Conservation (phyloP, 805 yeast species). For the Starmerella kuoi region DNA sequence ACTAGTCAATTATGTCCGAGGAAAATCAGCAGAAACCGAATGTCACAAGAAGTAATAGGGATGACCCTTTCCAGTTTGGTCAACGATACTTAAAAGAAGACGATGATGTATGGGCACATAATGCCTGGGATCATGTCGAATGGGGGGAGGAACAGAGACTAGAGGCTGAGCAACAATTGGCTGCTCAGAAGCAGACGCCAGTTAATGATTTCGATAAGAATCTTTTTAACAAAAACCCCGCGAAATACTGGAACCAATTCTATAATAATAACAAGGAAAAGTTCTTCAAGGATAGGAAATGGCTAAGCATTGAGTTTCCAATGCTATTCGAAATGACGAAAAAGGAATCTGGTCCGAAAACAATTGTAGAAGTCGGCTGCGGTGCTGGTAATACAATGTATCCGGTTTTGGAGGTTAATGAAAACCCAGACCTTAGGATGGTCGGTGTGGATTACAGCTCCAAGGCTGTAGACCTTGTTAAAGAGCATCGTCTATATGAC, state of each 20-base stretch:
- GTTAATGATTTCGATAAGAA: constrained; percentile 77
- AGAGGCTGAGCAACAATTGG: constrained; percentile 62
- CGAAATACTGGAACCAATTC: constrained; percentile 88
- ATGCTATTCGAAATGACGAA: constrained; percentile 65
- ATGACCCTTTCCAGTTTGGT: constrained; percentile 84
- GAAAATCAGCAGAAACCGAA: neutral
- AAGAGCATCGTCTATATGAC: constrained; percentile 47
- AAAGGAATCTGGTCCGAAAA: constrained; percentile 53
- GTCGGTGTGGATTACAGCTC: constrained; percentile 84
- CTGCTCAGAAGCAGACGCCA: constrained; percentile 65
- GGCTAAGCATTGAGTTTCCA: constrained; percentile 94
- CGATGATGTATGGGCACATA: constrained; percentile 73
- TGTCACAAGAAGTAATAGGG: constrained; percentile 32
- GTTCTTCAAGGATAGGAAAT: constrained; percentile 90
- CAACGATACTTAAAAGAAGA: constrained; percentile 61
- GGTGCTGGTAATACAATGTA: constrained; percentile 97
- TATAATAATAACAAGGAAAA: constrained; percentile 83
- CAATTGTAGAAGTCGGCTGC: constrained; percentile 87
- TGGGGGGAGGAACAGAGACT: constrained; percentile 85
- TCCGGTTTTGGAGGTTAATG: constrained; percentile 73
- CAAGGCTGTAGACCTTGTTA: constrained; percentile 79
- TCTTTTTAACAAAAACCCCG: constrained; percentile 72
- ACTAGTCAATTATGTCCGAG: no score
- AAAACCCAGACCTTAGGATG: constrained; percentile 61
- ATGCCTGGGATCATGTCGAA: constrained; percentile 95